These are phyloP conservation scores for Bipolaris bicolor DNA, from an alignment of 2,329 filamentous ascomycete species.

Conservation along the genomic window DNA sequence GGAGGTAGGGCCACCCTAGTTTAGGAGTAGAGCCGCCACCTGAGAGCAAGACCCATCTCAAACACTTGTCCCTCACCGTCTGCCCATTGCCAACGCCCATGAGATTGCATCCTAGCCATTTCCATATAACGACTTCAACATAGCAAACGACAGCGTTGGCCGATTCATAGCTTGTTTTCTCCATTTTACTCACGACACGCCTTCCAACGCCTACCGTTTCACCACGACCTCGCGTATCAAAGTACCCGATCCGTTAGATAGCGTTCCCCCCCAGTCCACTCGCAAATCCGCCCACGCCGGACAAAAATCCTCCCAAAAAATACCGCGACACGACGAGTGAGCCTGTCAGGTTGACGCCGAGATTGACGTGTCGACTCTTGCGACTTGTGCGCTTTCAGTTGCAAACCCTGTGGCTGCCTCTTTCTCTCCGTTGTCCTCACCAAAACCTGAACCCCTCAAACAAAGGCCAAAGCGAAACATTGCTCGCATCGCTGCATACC, in stretches of 20 bases:
- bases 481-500: slow-evolving; percentile 25
- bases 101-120: slow-evolving; percentile 23
- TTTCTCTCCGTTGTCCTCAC: slow-evolving; percentile 6
- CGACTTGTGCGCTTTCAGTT: neutral
- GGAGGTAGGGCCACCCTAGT: slow-evolving; percentile 6
- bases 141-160: slow-evolving; percentile 15
- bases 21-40: slow-evolving; percentile 22
- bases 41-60: slow-evolving; percentile 15
- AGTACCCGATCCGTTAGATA: slow-evolving; percentile 22
- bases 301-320: slow-evolving; percentile 15
- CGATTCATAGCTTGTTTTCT: slow-evolving; percentile 16
- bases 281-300: slow-evolving; percentile 12
- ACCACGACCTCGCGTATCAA: slow-evolving; percentile 40
- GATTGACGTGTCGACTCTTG: neutral
- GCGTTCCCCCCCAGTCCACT: slow-evolving; percentile 5
- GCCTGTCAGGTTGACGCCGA: slow-evolving; percentile 5
- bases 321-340: slow-evolving; percentile 22
- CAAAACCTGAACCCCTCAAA: slow-evolving; percentile 3
- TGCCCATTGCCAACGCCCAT: slow-evolving; percentile 18
- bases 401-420: neutral
- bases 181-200: slow-evolving; percentile 19
- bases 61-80: slow-evolving; percentile 30
- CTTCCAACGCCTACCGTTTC: slow-evolving; percentile 46
- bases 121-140: slow-evolving; percentile 22
- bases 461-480: slow-evolving; percentile 14